These are phyloP conservation scores for Solanum chaucha DNA, from an alignment of 257 asterid genomes.

Conservation along the genomic window DNA sequence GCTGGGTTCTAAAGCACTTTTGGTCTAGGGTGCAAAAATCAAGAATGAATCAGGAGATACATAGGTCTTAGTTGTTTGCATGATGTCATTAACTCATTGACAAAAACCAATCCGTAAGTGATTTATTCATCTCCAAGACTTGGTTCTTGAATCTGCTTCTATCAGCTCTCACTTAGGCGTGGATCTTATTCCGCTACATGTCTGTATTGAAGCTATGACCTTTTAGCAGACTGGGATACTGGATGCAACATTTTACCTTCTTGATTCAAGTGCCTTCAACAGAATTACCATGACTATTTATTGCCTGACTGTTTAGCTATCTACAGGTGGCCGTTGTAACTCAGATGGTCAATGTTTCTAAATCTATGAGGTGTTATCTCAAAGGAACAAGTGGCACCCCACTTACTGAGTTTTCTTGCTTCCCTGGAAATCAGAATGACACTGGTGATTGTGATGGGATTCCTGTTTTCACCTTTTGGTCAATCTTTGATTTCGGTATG, in stretches of 20 bases:
- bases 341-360: constrained; percentile 40
- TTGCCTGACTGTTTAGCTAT: background rate
- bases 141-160: background rate
- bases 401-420: constrained; percentile 53
- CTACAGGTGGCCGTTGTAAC: constrained; percentile 44
- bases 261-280: background rate
- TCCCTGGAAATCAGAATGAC: constrained; percentile 31
- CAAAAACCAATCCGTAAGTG: background rate
- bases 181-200: background rate
- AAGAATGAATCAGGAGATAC: background rate
- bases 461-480: constrained; percentile 53
- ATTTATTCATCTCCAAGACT: background rate
- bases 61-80: background rate
- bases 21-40: background rate
- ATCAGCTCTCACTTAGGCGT: background rate
- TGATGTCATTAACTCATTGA: background rate
- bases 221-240: background rate
- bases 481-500: constrained; percentile 61
- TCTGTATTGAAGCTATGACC: background rate
- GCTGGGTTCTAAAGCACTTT: background rate
- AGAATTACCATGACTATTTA: background rate
- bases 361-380: constrained; percentile 61
- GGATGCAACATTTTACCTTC: background rate
- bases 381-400: constrained; percentile 44
- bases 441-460: constrained; percentile 64